phyloP scores from a whole-genome alignment of 1,139 yeast species.

The Saccharomyces pastorianus region DNA sequence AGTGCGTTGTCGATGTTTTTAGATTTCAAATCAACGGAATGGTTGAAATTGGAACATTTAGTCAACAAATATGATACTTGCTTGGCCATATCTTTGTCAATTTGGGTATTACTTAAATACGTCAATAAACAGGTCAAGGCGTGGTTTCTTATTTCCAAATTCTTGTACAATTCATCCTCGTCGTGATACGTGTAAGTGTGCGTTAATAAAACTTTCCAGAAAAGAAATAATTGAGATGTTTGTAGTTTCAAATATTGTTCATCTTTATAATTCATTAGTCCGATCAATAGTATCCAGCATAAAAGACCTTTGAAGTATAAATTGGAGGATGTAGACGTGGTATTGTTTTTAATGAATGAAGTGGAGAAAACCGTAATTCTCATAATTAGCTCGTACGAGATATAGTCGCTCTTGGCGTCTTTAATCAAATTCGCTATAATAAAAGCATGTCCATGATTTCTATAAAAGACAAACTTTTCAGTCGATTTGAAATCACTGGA shows the following conservation, averaged over 20 bases:
- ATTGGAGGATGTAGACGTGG: conserved; percentile 25
- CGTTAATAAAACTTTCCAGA: conserved; percentile 79
- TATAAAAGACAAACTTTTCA: conserved; percentile 30
- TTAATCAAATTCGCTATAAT: conserved; percentile 35
- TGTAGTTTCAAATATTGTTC: conserved; percentile 59
- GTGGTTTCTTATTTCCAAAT: conserved; percentile 41
- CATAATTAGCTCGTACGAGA: conserved; percentile 33
- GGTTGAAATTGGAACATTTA: conserved; percentile 33
- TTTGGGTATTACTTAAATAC: conserved; percentile 33
- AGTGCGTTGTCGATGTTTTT: conserved; percentile 24
- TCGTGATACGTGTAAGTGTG: conserved; percentile 30
- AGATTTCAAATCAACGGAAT: conserved; percentile 23
- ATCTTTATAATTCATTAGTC: conserved; percentile 61
- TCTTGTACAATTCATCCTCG: conserved; percentile 36
- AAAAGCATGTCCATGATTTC: conserved; percentile 37
- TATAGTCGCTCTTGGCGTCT: conserved; percentile 32
- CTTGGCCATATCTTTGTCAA: conserved; percentile 36
- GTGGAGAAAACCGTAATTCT: conserved; percentile 32
- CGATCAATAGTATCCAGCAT: conserved; percentile 73
- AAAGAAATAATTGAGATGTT: conserved; percentile 62
- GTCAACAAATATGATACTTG: conserved; percentile 39
- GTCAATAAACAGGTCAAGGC: conserved; percentile 41
- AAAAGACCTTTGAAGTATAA: conserved; percentile 38
- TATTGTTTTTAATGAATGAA: conserved; percentile 31
- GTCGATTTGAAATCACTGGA: conserved; percentile 34